Evolutionary conservation across 805 yeast species (phyloP).

Genomic region (Spathaspora girioi): DNA sequence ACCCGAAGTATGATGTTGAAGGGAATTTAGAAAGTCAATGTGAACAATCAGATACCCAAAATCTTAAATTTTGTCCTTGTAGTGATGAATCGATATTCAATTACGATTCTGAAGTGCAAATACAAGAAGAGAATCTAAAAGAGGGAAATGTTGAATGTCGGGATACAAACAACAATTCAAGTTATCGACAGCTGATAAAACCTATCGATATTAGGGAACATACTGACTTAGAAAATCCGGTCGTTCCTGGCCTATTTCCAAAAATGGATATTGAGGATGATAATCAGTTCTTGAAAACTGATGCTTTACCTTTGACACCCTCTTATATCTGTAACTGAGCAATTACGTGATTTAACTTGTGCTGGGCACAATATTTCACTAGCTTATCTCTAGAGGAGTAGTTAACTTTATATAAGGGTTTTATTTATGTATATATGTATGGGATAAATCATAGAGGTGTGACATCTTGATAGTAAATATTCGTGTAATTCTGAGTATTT

Average conservation of each 20-base stretch:
- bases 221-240: conserved; percentile 18
- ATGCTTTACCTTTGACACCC: conserved; percentile 27
- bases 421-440: neutral
- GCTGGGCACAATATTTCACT: neutral
- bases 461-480: neutral
- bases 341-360: neutral
- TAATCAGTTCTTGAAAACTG: conserved; percentile 21
- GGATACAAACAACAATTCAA: neutral
- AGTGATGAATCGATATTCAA: too few relatives aligned
- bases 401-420: too few relatives aligned
- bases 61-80: too few relatives aligned
- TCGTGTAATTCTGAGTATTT: neutral
- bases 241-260: conserved; percentile 38
- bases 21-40: too few relatives aligned
- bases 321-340: conserved; percentile 15
- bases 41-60: too few relatives aligned
- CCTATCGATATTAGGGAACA: neutral
- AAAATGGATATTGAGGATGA: conserved; percentile 22
- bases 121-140: too few relatives aligned
- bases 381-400: too few relatives aligned
- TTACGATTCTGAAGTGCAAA: too few relatives aligned
- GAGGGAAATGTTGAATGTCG: neutral
- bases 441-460: neutral
- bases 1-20: too few relatives aligned
- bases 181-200: neutral